phyloP scores from a whole-genome alignment of 116 monocot species.

The Zostera marina region DNA sequence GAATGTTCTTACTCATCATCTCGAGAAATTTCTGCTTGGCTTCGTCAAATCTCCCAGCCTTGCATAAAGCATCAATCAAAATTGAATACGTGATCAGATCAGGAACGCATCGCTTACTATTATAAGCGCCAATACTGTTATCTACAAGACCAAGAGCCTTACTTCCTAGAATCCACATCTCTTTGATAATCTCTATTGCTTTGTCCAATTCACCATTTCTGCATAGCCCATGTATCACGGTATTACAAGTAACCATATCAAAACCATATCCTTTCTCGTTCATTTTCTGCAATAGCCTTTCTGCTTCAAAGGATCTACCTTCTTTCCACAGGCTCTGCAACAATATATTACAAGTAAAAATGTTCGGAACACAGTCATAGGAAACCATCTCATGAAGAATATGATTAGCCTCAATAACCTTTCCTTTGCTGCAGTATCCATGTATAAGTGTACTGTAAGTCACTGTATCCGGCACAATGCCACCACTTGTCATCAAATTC shows the following conservation, averaged over 20 bases:
- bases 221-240: conserved; percentile 66
- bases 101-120: conserved; percentile 42
- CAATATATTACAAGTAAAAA: conserved; percentile 73
- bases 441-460: conserved; percentile 73
- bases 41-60: conserved; percentile 59
- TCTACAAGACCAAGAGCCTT: conserved; percentile 64
- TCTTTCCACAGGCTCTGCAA: conserved; percentile 80
- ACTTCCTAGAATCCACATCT: conserved; percentile 85
- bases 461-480: conserved; percentile 46
- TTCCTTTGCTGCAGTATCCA: conserved; percentile 56
- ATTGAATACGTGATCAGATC: conserved; percentile 70
- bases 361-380: conserved; percentile 49
- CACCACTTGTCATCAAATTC: conserved; percentile 46
- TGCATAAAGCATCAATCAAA: conserved; percentile 59
- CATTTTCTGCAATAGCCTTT: conserved; percentile 61
- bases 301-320: conserved; percentile 59
- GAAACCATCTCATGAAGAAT: conserved; percentile 67
- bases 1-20: conserved; percentile 53
- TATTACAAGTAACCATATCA: conserved; percentile 76
- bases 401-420: conserved; percentile 28
- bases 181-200: conserved; percentile 64
- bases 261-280: conserved; percentile 63
- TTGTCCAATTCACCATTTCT: conserved; percentile 63
- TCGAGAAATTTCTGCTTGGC: conserved; percentile 72
- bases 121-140: conserved; percentile 33